Evolutionary conservation across 75 land plant species (phyloP).

Genomic region (Selaginella moellendorffii): DNA sequence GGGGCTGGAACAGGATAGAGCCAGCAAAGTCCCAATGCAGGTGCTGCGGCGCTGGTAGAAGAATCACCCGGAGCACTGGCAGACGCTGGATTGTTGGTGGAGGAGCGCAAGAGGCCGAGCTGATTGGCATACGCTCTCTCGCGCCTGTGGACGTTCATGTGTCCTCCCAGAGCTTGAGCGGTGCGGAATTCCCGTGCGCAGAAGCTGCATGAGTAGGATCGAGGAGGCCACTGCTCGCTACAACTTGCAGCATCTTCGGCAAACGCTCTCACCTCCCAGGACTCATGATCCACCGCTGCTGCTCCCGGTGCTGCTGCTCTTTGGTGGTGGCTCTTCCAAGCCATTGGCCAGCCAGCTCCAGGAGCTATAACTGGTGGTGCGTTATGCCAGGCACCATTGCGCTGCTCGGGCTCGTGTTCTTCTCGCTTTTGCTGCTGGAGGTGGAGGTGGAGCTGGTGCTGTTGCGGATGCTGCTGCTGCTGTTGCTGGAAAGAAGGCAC

Average conservation of each 20-base stretch:
- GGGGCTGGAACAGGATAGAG: background rate
- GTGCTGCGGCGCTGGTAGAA: background rate
- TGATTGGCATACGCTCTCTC: slow-evolving; percentile 5
- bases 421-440: background rate
- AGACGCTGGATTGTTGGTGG: slow-evolving; percentile 2
- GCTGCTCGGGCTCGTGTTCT: background rate
- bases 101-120: background rate
- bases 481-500: background rate
- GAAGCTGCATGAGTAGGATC: slow-evolving; percentile 60
- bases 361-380: no score
- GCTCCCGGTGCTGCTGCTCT: no score
- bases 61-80: background rate
- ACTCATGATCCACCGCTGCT: no score
- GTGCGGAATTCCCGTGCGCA: slow-evolving; percentile 59
- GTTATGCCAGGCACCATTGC: background rate
- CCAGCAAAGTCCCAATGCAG: background rate
- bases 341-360: no score
- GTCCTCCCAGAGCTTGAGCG: slow-evolving; percentile 78
- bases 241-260: slow-evolving; percentile 35
- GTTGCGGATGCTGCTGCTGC: background rate
- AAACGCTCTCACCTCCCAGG: slow-evolving; percentile 42
- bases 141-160: slow-evolving; percentile 73
- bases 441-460: no score
- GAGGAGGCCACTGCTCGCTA: slow-evolving; percentile 37
- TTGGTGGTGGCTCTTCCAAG: no score